A percentile compares a stretch with the other conserved stretches of the same genome.
These are phyloP conservation scores for Santalum album DNA, from an alignment of 164 flowering plant genomes.

Conservation along the genomic window DNA sequence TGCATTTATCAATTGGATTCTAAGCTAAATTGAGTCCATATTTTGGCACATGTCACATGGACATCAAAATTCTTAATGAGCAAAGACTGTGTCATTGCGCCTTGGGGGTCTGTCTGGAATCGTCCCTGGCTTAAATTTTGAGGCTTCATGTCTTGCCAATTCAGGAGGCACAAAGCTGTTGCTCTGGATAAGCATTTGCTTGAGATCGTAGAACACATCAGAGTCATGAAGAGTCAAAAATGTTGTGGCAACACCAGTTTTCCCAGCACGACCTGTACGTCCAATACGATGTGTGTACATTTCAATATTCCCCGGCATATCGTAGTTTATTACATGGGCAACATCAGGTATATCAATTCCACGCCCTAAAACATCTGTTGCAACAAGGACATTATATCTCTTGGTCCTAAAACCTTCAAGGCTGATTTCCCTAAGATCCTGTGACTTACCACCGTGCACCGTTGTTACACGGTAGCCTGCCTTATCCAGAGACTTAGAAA, in stretches of 20 bases:
- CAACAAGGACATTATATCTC: conserved; percentile 85
- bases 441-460: conserved; percentile 89
- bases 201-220: conserved; percentile 87
- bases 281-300: conserved; percentile 90
- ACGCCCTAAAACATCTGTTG: conserved; percentile 94
- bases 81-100: conserved; percentile 71
- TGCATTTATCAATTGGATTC: no score
- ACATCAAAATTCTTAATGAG: conserved; percentile 38
- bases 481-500: conserved; percentile 66
- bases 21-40: no score
- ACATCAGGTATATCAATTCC: conserved; percentile 95
- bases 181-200: conserved; percentile 84
- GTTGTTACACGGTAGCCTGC: conserved; percentile 70
- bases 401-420: conserved; percentile 85
- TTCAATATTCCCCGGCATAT: conserved; percentile 81
- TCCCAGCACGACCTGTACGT: conserved; percentile 93
- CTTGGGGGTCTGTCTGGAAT: conserved; percentile 86
- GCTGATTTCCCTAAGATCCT: conserved; percentile 86
- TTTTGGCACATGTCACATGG: no score
- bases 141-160: conserved; percentile 79
- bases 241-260: conserved; percentile 85
- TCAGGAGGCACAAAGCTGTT: conserved; percentile 90
- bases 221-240: conserved; percentile 76
- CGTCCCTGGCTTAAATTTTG: conserved; percentile 84
- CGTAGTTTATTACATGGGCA: conserved; percentile 77